Evolutionary conservation across 2,329 filamentous ascomycete species (phyloP).

Genomic region (Colletotrichum truncatum): DNA sequence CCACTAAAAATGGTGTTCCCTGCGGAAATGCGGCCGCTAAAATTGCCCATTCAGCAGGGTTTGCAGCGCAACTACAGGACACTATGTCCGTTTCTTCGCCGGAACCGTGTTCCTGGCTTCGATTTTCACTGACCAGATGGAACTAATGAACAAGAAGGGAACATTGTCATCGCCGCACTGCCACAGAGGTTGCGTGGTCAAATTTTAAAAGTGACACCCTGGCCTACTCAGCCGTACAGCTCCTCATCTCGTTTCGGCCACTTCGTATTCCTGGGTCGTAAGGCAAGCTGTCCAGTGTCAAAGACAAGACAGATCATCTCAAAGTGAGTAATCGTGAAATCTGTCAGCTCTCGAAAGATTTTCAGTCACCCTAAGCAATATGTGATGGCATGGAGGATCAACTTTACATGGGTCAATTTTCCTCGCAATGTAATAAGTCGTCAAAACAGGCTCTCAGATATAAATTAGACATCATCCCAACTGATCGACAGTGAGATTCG

Average conservation of each 20-base stretch:
- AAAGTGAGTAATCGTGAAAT: not conserved
- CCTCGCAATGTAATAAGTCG: too few species aligned
- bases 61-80: too few species aligned
- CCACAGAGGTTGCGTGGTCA: conserved; percentile 9
- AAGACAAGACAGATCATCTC: conserved; percentile 22
- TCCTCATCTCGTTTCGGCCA: conserved; percentile 26
- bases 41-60: too few species aligned
- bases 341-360: not conserved
- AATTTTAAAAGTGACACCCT: not conserved
- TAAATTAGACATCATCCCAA: not conserved
- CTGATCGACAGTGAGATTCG: not conserved
- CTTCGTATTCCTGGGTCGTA: not conserved
- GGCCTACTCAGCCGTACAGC: too few species aligned
- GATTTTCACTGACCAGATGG: too few species aligned
- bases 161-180: conserved; percentile 19
- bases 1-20: not conserved
- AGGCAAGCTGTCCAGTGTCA: not conserved
- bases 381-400: not conserved
- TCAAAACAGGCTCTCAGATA: not conserved
- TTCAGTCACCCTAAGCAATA: not conserved
- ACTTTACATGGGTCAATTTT: not conserved
- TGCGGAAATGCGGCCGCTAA: not conserved
- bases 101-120: too few species aligned
- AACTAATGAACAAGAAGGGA: too few species aligned
- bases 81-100: too few species aligned